Conservation (phyloP, 164 flowering plant species). For the Pachysandra terminalis region DNA sequence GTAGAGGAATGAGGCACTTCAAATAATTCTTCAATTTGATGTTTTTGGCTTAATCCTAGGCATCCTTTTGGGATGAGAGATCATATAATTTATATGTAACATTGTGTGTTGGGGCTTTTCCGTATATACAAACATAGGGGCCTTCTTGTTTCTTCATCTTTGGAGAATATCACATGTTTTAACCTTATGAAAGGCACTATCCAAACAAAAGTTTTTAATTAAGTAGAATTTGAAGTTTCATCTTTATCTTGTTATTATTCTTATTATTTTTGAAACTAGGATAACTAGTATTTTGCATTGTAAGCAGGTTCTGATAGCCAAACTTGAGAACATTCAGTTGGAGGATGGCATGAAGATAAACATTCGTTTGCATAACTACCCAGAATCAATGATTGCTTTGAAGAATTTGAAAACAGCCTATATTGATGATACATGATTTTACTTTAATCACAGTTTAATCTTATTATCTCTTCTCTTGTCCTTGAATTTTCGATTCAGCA, state of each 20-base stretch:
- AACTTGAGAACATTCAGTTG: constrained; percentile 22
- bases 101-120: too few species aligned
- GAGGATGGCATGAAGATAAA: constrained; percentile 53
- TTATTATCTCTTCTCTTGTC: neutral
- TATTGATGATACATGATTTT: constrained; percentile 53
- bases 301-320: constrained; percentile 43
- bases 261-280: neutral
- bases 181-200: too few species aligned
- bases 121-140: too few species aligned
- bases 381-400: constrained; percentile 76
- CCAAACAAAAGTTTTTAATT: too few species aligned
- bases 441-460: neutral
- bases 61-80: too few species aligned
- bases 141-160: too few species aligned
- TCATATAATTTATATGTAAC: too few species aligned
- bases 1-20: too few species aligned
- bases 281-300: neutral
- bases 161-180: too few species aligned
- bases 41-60: too few species aligned
- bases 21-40: too few species aligned
- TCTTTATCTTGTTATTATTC: neutral
- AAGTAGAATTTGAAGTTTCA: neutral
- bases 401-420: constrained; percentile 92
- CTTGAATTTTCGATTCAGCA: neutral
- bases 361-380: constrained; percentile 68